Conservation (phyloP, 345 rosid species). For the Capsella bursapastoris region DNA sequence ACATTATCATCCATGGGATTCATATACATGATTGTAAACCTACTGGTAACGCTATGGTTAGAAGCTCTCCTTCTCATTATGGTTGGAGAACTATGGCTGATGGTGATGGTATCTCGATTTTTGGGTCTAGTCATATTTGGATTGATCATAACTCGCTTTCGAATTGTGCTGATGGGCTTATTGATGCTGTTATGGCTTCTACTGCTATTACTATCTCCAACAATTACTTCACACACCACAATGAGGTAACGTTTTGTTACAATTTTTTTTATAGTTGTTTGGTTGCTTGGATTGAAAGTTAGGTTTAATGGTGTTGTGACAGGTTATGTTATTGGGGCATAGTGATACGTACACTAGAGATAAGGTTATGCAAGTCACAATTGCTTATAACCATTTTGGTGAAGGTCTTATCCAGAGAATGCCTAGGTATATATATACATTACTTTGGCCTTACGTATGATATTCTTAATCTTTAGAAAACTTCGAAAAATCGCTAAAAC, state of each 20-base stretch:
- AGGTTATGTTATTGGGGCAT: conserved; percentile 98
- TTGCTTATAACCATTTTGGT: conserved; percentile 98
- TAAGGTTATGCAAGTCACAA: conserved; percentile 94
- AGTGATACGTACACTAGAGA: conserved; percentile 93
- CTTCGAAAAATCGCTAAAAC: neutral
- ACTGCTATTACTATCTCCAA: conserved; percentile 79
- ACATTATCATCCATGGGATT: conserved; percentile 73
- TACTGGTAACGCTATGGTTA: conserved; percentile 82
- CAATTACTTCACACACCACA: conserved; percentile 87
- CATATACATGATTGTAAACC: conserved; percentile 75
- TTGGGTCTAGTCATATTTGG: conserved; percentile 87
- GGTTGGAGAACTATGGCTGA: conserved; percentile 88
- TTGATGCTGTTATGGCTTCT: conserved; percentile 70
- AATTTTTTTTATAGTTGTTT: too few relatives aligned
- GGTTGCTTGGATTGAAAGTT: neutral
- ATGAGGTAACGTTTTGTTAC: conserved; percentile 52
- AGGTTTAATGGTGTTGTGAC: conserved; percentile 14
- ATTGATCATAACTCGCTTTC: conserved; percentile 89
- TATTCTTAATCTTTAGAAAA: neutral
- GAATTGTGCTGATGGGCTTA: conserved; percentile 80
- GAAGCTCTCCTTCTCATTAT: conserved; percentile 83
- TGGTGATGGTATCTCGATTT: conserved; percentile 78
- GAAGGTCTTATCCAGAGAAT: conserved; percentile 99
- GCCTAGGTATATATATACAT: conserved; percentile 66
- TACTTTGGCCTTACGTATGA: neutral